Conservation (phyloP, 1,139 yeast genomes). For the Pneumocystis canis region DNA sequence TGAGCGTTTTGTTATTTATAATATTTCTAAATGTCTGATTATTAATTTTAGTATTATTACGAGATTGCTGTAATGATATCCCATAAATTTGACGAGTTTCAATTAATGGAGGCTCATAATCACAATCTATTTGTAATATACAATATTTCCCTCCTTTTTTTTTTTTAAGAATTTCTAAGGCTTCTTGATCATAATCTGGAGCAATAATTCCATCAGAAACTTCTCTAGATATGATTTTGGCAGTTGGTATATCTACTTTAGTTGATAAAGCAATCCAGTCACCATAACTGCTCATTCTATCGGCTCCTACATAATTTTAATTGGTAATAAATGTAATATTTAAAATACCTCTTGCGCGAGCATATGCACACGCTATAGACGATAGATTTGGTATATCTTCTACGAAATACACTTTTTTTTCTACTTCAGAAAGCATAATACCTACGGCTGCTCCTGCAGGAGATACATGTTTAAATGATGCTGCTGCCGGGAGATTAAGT, state of each 20-base stretch:
- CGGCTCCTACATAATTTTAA: slow-evolving; percentile 49
- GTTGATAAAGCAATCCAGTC: slow-evolving; percentile 95
- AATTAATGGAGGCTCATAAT: slow-evolving; percentile 61
- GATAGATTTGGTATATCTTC: slow-evolving; percentile 61
- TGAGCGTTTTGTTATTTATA: slow-evolving; percentile 73
- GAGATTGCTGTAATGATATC: slow-evolving; percentile 84
- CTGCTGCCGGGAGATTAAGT: slow-evolving; percentile 92
- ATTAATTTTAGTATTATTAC: slow-evolving; percentile 93
- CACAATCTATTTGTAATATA: slow-evolving; percentile 73
- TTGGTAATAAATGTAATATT: background rate
- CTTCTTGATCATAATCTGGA: slow-evolving; percentile 88
- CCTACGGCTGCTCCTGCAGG: slow-evolving; percentile 99
- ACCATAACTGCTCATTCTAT: slow-evolving; percentile 97
- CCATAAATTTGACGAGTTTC: slow-evolving; percentile 96
- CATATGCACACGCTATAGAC: slow-evolving; percentile 94
- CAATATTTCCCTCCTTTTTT: slow-evolving; percentile 97
- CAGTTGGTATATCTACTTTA: slow-evolving; percentile 91
- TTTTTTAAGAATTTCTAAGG: slow-evolving; percentile 70
- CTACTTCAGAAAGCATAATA: slow-evolving; percentile 73
- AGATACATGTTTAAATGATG: slow-evolving; percentile 94
- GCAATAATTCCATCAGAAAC: slow-evolving; percentile 98
- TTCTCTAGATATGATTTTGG: slow-evolving; percentile 90
- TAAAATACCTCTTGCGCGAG: slow-evolving; percentile 59
- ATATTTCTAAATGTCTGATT: slow-evolving; percentile 79
- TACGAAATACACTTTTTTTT: slow-evolving; percentile 90